Base-by-base conservation (phyloP, 805 yeast genomes). In the Saccharomyces paradoxus region DNA sequence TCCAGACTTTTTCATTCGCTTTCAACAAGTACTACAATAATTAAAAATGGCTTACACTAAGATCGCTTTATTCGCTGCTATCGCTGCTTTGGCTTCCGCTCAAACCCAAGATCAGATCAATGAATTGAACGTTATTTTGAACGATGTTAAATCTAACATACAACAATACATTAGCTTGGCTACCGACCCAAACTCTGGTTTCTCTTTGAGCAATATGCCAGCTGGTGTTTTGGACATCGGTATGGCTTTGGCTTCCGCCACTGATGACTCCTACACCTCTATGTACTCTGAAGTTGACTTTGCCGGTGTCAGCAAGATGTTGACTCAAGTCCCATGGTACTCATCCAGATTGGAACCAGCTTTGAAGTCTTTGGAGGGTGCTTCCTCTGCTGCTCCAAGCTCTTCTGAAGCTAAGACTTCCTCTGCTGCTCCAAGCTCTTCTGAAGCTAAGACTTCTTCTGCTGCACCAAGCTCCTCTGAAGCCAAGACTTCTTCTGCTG, bases 251-350 rank as follows among this genome's bases (percentile, higher is more conserved):
- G 63, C 65, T 47, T 63, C 70, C 26, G 69, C 67, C 54, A 69
- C 71, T 28, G 73, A 70, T 52, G 62, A 64, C 22, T 62, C 68
- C 24, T 71, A 67, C 63, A 70, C 74, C 53, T 56, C 71, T n/a
- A 56, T 67, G 55, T 70, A 56, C 59, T n/a, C 53, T 21, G 55
- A 60, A 50, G 63, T 71, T 52, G 70, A 71, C 58, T 56, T 63
- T 53, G 52, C 53, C 50, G 64, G 62, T 47, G 68, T 70, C 37
- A 57, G 60, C 9, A 29, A 65, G 5, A 60, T 67, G 56, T 58
- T 70, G 27, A 64, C 72, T 29, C 69, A 63, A 37, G 58, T 71
- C 49, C 70, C 74, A 59, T 71, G 74, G 74, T 71, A 67, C 59
- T 61, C 68, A 31, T 53, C 61, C 50, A 66, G 70, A 59, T 47